Evolutionary conservation across 1,139 yeast species (phyloP), one percentile per base, ranked within the genome.

Genomic region (Geotrichum bryndzae): DNA sequence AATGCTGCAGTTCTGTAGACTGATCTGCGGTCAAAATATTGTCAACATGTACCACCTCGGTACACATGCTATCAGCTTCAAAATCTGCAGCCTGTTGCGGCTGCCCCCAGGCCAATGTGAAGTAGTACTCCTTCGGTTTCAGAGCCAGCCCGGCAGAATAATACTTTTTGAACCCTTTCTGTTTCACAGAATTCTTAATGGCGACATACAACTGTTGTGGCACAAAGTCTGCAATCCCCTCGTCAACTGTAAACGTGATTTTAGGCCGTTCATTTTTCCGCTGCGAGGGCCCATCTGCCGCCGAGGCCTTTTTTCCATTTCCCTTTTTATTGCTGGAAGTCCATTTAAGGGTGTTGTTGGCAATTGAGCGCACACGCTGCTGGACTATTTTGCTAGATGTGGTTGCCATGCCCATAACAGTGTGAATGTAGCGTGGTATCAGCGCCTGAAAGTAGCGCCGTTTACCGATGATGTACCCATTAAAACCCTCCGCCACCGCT

Each of bases 141-240:
- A 54, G 38, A 8, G 59, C 59, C 5, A 57, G 58, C 11, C 63
- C 23, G 7, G 57, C 35, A 13, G 52, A 38, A 51, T 54, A 61
- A 27, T 61, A 53, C 23, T 35, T 46, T 13, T 50, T 13, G 10
- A 57, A 41, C 3, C 13, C 53, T 23, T 15, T 6, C 2, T 22
- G 13, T 5, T 35, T 33, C 23, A 53, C 23, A 27, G n/a, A 53
- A 2, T 53, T 25, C 25, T 29, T 6, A 8, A 53, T 53, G 4
- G 35, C 55, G 2, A 1, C 27, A 29, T 11, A 23, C 22, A 53
- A 4, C 53, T 22, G 31, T 23, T 31, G 31, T 41, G 45, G 46
- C 23, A 25, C 23, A 22, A 33, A 3, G 11, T 45, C 56, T 8
- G 15, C 45, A 35, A 54, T 23, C 38, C 51, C 46, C 46, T 41